Conservation (phyloP, 169 alveolate species). For the Amoebophrya sp. region DNA sequence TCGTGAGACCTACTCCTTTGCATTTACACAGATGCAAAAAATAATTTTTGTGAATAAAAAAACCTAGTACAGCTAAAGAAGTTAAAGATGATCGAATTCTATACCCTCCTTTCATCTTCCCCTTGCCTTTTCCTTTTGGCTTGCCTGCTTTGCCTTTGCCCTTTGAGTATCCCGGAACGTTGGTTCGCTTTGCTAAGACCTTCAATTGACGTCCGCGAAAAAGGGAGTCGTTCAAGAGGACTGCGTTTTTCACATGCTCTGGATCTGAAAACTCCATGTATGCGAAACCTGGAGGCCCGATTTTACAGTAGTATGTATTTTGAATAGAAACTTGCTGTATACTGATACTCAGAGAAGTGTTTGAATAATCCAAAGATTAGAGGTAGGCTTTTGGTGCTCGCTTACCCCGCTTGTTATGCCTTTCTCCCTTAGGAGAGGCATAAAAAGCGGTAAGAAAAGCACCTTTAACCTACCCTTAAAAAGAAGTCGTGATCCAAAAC, state of each 20-base stretch:
- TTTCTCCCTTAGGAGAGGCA: too few relatives aligned
- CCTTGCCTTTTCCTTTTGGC: not conserved
- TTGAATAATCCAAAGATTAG: too few relatives aligned
- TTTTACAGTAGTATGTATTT: too few relatives aligned
- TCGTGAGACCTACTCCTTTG: too few relatives aligned
- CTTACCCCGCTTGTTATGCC: too few relatives aligned
- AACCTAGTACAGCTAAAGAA: too few relatives aligned
- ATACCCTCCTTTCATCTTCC: not conserved
- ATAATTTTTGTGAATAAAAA: too few relatives aligned
- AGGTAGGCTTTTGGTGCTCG: too few relatives aligned
- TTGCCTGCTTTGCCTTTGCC: constrained; percentile 36
- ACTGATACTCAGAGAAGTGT: not conserved
- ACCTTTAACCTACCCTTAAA: too few relatives aligned
- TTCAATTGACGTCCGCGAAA: constrained; percentile 18
- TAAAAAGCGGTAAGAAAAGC: too few relatives aligned
- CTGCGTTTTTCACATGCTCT: constrained; percentile 72
- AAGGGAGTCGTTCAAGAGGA: constrained; percentile 53
- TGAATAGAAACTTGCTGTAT: not conserved
- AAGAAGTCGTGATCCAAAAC: not conserved
- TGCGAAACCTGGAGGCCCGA: constrained; percentile 69
- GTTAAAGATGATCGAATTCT: not conserved
- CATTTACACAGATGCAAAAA: too few relatives aligned
- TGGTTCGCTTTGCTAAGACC: constrained; percentile 50
- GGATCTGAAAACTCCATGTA: constrained; percentile 78
- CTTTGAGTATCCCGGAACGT: constrained; percentile 47